phyloP scores from a whole-genome alignment of 1,284 basidiomycete species.

The Rhodotorula sp. region DNA sequence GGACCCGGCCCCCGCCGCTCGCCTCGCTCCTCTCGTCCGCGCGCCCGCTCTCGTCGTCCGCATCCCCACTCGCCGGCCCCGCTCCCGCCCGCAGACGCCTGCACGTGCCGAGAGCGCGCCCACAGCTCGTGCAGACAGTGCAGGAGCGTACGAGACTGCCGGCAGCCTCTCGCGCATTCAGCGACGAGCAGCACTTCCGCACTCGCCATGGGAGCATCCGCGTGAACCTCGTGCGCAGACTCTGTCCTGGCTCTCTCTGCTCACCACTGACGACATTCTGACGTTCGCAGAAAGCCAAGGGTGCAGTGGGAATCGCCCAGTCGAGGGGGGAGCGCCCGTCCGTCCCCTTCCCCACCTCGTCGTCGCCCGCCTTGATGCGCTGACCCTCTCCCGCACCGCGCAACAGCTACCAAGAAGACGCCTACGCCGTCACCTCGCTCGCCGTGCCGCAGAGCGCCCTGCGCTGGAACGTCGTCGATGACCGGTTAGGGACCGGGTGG shows the following conservation, averaged over 20 bases:
- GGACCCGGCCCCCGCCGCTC: neutral
- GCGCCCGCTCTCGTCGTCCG: neutral
- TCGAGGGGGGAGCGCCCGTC: conserved; percentile 40
- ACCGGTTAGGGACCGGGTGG: conserved; percentile 52
- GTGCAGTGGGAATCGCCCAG: conserved; percentile 33
- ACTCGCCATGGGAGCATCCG: conserved; percentile 32
- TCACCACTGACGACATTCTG: neutral
- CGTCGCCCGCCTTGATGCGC: neutral
- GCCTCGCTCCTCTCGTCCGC: neutral
- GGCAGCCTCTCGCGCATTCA: neutral
- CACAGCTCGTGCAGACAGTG: neutral
- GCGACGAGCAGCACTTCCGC: conserved; percentile 31
- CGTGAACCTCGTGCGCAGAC: conserved; percentile 30
- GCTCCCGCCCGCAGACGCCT: neutral
- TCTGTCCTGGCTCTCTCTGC: too few relatives aligned
- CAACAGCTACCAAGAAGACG: conserved; percentile 75
- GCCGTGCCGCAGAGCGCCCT: conserved; percentile 73
- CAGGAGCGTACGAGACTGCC: neutral
- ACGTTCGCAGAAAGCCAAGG: conserved; percentile 20
- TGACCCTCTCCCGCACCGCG: neutral
- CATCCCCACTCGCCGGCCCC: conserved; percentile 2
- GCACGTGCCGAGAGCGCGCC: neutral
- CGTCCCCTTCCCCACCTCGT: neutral
- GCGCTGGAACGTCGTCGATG: conserved; percentile 62
- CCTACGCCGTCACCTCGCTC: conserved; percentile 71